Evolutionary conservation across 1,284 basidiomycete species (phyloP).

Genomic region (Leccinum subrobustum): DNA sequence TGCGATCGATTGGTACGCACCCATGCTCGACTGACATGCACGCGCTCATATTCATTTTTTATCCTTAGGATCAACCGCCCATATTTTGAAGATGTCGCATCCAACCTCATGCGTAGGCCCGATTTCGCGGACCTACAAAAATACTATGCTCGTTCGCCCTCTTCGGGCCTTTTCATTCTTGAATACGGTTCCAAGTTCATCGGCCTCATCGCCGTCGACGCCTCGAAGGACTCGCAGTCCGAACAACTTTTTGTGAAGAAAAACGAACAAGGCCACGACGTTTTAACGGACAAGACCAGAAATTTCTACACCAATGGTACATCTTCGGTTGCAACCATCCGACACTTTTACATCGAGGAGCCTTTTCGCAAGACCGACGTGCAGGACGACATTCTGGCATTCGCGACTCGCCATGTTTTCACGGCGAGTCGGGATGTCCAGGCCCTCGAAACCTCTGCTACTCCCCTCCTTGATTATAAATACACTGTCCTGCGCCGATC

Average conservation of each 20-base stretch:
- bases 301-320: conserved; percentile 34
- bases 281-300: conserved; percentile 13
- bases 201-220: conserved; percentile 72
- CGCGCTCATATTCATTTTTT: conserved; percentile 6
- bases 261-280: conserved; percentile 17
- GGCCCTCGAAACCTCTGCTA: conserved; percentile 46
- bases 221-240: conserved; percentile 41
- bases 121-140: conserved; percentile 55
- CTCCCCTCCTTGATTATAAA: conserved; percentile 54
- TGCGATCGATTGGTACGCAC: conserved; percentile 62
- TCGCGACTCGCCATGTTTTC: conserved; percentile 62
- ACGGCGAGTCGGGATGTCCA: conserved; percentile 40
- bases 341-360: conserved; percentile 75
- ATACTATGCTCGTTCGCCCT: conserved; percentile 61
- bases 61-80: conserved; percentile 64
- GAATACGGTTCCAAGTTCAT: conserved; percentile 60
- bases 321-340: conserved; percentile 57
- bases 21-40: background rate
- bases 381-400: conserved; percentile 64
- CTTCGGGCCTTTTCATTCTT: conserved; percentile 69
- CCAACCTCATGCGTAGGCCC: conserved; percentile 51
- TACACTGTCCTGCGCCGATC: conserved; percentile 42
- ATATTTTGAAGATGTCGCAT: conserved; percentile 57
- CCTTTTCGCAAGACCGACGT: conserved; percentile 55
- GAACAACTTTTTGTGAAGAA: conserved; percentile 25